Base-by-base conservation (phyloP, 306 rosid genomes). In the Pueraria montana region DNA sequence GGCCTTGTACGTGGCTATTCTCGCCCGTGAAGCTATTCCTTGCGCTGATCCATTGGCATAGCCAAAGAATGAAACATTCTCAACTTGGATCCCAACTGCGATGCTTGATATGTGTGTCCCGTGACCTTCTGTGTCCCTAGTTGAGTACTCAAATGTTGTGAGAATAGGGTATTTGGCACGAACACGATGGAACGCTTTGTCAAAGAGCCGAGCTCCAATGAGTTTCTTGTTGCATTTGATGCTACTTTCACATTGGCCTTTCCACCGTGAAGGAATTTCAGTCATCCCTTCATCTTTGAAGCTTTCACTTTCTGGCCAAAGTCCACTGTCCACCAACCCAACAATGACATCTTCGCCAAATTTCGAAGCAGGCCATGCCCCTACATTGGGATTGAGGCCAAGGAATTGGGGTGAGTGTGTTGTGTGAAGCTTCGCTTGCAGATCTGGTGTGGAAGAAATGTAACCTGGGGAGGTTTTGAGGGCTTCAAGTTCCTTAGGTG, bases 101-200 rank as follows among this genome's bases (percentile, higher is more conserved):
- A 91, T 93, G 10, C 86, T 1, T 0, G 95, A 86, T 4, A 95
- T 93, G 87, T 93, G 97, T 0, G 97, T 93, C 38, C 97, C 94
- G 12, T 93, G 97, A 11, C 97, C 97, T 0, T 65, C 87, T 0
- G 85, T 83, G 11, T 62, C 69, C n/a, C 69, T 6, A 1, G 69
- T 62, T 62, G 42, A 62, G 69, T 27, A 6, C 9, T 2, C 69
- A 61, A 61, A 6, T 38, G 88, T 17, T 1, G 86, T 86, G 5
- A 42, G 4, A 3, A 87, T 86, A 9, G 87, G 84, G 40, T 64
- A 8, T 1, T 38, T 38, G 43, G 10, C n/a, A n/a, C n/a, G n/a
- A n/a, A n/a, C 43, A 38, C 91, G 88, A 34, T 4, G 1, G 17
- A 91, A 52, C 4, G 90, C 93, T 82, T 74, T 86, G 90, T 91